phyloP scores from a whole-genome alignment of 2,329 filamentous ascomycete genomes.

The Chalaropsis thielavioides region DNA sequence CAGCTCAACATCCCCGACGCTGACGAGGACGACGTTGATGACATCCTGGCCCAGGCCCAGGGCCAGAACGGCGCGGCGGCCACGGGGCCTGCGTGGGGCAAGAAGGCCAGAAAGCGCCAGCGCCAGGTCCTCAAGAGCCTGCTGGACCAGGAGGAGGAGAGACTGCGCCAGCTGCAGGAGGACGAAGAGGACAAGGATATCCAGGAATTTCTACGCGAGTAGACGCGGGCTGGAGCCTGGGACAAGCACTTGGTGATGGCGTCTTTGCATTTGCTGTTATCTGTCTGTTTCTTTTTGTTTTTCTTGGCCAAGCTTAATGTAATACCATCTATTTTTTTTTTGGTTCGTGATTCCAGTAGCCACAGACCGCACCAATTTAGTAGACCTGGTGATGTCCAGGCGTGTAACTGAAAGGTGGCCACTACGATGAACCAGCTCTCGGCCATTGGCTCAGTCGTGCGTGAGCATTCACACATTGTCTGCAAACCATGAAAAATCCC shows the following conservation, averaged over 20 bases:
- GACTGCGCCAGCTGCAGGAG: slow-evolving; percentile 39
- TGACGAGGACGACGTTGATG: slow-evolving; percentile 30
- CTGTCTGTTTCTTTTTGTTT: background rate
- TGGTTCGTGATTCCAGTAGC: background rate
- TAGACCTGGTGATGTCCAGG: background rate
- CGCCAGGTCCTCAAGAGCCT: slow-evolving; percentile 45
- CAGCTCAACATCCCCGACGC: slow-evolving; percentile 39
- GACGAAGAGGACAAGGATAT: slow-evolving; percentile 63
- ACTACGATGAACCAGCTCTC: background rate
- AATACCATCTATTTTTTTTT: background rate
- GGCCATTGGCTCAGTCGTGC: background rate
- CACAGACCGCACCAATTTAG: background rate
- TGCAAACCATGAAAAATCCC: no score
- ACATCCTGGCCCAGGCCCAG: slow-evolving; percentile 7
- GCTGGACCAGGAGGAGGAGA: slow-evolving; percentile 47
- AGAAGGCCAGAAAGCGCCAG: slow-evolving; percentile 20
- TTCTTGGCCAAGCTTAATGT: background rate
- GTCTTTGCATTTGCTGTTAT: background rate
- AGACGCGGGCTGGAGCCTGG: background rate
- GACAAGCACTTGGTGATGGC: background rate
- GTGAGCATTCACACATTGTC: no score
- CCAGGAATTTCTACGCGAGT: slow-evolving; percentile 45
- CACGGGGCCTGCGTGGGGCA: slow-evolving; percentile 17
- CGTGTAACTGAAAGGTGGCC: no score
- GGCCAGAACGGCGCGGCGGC: slow-evolving; percentile 1